Evolutionary conservation across 345 rosid genomes (phyloP).

Genomic region (Lumnitzera littorea): DNA sequence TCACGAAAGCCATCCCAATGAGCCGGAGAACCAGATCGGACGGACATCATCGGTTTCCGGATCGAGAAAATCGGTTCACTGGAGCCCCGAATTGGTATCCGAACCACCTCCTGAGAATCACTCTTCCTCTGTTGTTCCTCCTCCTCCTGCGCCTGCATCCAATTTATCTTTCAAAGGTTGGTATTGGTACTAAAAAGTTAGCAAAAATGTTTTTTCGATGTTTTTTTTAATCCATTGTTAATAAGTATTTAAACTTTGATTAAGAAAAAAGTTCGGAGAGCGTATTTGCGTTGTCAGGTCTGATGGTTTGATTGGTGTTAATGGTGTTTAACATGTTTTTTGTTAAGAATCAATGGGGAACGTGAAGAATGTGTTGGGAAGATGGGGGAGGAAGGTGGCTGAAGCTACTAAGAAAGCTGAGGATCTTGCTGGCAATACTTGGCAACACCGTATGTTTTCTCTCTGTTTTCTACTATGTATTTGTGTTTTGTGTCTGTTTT

Average conservation of each 20-base stretch:
- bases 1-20: not conserved
- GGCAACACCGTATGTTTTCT: slow-evolving; percentile 15
- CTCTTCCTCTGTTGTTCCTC: not conserved
- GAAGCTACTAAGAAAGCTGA: slow-evolving; percentile 17
- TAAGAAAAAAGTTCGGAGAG: too few relatives aligned
- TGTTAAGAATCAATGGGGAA: slow-evolving; percentile 8
- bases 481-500: not conserved
- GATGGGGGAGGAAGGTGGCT: slow-evolving; percentile 12
- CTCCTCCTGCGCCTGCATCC: too few relatives aligned
- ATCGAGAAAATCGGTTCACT: slow-evolving; percentile 55
- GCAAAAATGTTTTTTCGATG: too few relatives aligned
- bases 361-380: slow-evolving; percentile 12
- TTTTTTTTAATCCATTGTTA: too few relatives aligned
- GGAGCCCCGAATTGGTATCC: slow-evolving; percentile 72
- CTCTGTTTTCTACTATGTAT: not conserved
- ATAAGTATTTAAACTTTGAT: too few relatives aligned
- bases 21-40: slow-evolving; percentile 10
- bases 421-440: slow-evolving; percentile 17
- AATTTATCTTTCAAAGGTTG: too few relatives aligned
- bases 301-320: too few relatives aligned
- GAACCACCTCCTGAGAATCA: slow-evolving; percentile 31
- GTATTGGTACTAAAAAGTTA: too few relatives aligned
- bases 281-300: too few relatives aligned
- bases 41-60: slow-evolving; percentile 21
- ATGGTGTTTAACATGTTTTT: not conserved